phyloP scores from a whole-genome alignment of 768 basidiomycete species.

The Amanita phalloides region DNA sequence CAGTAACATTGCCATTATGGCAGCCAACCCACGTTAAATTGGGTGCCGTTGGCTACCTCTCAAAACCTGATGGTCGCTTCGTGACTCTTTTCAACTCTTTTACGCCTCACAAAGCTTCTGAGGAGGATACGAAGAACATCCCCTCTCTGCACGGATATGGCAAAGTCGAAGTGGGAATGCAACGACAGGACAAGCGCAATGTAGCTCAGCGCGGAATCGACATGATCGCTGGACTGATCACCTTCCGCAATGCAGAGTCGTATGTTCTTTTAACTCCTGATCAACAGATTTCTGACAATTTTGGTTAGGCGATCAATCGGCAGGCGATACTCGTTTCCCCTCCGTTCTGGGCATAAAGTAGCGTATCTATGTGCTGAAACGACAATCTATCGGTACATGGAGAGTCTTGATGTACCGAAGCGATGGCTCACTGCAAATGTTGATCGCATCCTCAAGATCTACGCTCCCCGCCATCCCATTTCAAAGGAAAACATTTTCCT shows the following conservation, averaged over 20 bases:
- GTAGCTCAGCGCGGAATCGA: slow-evolving; percentile 47
- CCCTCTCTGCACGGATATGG: slow-evolving; percentile 61
- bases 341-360: slow-evolving; percentile 41
- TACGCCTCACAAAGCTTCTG: slow-evolving; percentile 34
- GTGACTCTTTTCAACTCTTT: slow-evolving; percentile 68
- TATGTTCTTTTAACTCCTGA: neutral
- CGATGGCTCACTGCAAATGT: slow-evolving; percentile 52
- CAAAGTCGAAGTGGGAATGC: slow-evolving; percentile 32
- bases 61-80: slow-evolving; percentile 57
- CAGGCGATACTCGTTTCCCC: slow-evolving; percentile 38
- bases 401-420: slow-evolving; percentile 39
- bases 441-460: slow-evolving; percentile 38
- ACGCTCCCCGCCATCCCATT: slow-evolving; percentile 25
- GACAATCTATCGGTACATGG: slow-evolving; percentile 45
- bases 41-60: slow-evolving; percentile 74
- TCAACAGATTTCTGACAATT: neutral
- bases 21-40: slow-evolving; percentile 48
- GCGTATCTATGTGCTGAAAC: slow-evolving; percentile 50
- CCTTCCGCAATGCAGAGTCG: slow-evolving; percentile 28
- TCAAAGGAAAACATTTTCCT: slow-evolving; percentile 36
- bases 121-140: slow-evolving; percentile 31
- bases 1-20: slow-evolving; percentile 67
- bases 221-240: slow-evolving; percentile 33
- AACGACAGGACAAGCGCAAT: slow-evolving; percentile 47
- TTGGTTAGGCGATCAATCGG: slow-evolving; percentile 29